These are phyloP conservation scores for Talaromyces trachyspermus DNA, from an alignment of 495 filamentous ascomycete species.

Conservation along the genomic window DNA sequence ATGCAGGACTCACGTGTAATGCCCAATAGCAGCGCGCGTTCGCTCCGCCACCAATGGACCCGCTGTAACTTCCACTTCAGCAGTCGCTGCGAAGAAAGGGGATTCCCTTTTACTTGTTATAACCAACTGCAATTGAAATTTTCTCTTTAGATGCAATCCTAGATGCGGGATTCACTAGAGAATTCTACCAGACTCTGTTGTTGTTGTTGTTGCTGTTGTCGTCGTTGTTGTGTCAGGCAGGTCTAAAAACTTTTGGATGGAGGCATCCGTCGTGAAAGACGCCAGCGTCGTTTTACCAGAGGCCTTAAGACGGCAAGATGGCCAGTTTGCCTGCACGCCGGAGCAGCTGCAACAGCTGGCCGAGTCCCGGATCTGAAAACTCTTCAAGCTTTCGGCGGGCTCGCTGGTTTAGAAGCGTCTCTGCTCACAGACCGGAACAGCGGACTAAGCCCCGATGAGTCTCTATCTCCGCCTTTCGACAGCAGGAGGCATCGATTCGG, in stretches of 20 bases:
- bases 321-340: slow-evolving; percentile 73
- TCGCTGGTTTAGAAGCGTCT: slow-evolving; percentile 70
- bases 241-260: not conserved
- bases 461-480: slow-evolving; percentile 30
- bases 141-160: no score
- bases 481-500: slow-evolving; percentile 66
- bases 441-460: slow-evolving; percentile 72
- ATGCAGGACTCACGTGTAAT: no score
- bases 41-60: no score
- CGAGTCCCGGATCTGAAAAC: slow-evolving; percentile 73
- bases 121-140: no score
- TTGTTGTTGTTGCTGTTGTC: no score
- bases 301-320: slow-evolving; percentile 31
- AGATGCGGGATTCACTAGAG: no score
- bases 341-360: slow-evolving; percentile 71
- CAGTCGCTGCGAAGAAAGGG: no score
- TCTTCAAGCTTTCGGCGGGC: slow-evolving; percentile 70
- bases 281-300: not conserved
- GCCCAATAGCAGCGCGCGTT: no score
- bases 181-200: no score
- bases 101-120: no score
- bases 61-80: no score
- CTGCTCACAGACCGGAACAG: slow-evolving; percentile 57
- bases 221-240: no score
- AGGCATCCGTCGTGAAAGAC: not conserved